Base-by-base conservation (phyloP, 768 basidiomycete species). In the Leccinum sublutescens region DNA sequence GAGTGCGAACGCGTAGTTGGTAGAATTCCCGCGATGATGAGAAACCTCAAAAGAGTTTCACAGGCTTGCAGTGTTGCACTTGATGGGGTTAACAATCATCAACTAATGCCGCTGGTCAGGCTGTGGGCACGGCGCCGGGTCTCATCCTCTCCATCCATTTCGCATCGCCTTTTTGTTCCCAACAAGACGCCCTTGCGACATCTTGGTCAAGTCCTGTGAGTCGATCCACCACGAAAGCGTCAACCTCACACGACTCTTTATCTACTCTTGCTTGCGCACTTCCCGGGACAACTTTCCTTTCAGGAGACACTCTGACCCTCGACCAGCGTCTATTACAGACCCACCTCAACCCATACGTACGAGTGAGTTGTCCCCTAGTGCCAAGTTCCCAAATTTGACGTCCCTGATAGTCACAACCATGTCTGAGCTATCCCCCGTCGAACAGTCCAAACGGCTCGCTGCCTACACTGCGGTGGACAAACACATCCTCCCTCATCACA, bases 391-490 rank as follows among this genome's bases (percentile, higher is more conserved):
- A 29, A 27, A 23, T 17, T 5, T 55, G 50, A 69, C 23, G 2
- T 34, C 34, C 34, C 21, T 8, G 66, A 62, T 31, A 34, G 21
- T 25, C 10, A 25, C 25, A 40, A 45, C 43, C 19, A 60, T 84
- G 64, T 79, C 78, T 43, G 50, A 61, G n/a, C 29, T 56, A 11
- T 54, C 64, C 3, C 69, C 71, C 5, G 78, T 98, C 43, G 96
- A 98, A 67, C 80, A 82, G 55, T 86, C 94, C 17, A 99, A 99
- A 76, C 82, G 84, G 55, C 80, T 96, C 17, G 97, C 97, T 9
- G 97, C 97, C 3, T 95, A 85, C 76, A 90, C 91, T 1, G 97
- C 97, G 0, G 96, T 99, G 2, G 96, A 98, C 71, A 82, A 85
- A 52, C 90, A 98, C 75, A 81, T 99, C 33, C 80, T 81, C 57